phyloP scores from a whole-genome alignment of 1,284 basidiomycete genomes.

The Cryptococcus sp. region DNA sequence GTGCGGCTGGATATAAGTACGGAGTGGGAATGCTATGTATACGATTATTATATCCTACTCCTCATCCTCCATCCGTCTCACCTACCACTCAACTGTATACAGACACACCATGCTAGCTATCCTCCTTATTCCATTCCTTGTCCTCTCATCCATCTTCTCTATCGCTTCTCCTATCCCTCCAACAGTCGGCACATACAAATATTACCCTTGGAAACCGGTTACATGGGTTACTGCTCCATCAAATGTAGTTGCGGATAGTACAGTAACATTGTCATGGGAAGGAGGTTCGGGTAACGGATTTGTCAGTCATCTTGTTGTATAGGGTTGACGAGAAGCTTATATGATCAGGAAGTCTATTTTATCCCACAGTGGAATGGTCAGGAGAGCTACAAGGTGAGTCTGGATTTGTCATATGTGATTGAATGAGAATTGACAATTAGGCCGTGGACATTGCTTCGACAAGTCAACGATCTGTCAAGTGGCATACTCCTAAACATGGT shows the following conservation, averaged over 20 bases:
- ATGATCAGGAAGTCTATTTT: constrained; percentile 23
- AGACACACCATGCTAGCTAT: neutral
- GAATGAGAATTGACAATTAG: constrained; percentile 1
- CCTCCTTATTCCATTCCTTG: constrained; percentile 3
- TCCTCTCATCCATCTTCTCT: neutral
- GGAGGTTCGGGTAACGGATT: constrained; percentile 25
- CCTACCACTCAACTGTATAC: no score
- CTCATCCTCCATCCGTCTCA: no score
- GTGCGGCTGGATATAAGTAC: no score
- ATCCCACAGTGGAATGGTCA: constrained; percentile 31
- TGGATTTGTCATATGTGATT: neutral
- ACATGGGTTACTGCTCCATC: neutral
- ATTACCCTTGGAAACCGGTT: constrained; percentile 8
- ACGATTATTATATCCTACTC: no score
- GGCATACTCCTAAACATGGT: constrained; percentile 17
- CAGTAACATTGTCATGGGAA: constrained; percentile 19
- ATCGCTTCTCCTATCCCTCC: constrained; percentile 3
- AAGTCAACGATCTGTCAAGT: constrained; percentile 8
- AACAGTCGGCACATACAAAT: neutral
- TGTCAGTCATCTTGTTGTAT: neutral
- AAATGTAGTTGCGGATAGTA: constrained; percentile 9
- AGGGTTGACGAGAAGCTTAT: neutral
- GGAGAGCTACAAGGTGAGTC: constrained; percentile 21
- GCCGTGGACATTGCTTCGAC: constrained; percentile 22
- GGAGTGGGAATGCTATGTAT: no score